phyloP scores from a whole-genome alignment of 1,284 basidiomycete genomes.

The Naganishia liquefaciens region DNA sequence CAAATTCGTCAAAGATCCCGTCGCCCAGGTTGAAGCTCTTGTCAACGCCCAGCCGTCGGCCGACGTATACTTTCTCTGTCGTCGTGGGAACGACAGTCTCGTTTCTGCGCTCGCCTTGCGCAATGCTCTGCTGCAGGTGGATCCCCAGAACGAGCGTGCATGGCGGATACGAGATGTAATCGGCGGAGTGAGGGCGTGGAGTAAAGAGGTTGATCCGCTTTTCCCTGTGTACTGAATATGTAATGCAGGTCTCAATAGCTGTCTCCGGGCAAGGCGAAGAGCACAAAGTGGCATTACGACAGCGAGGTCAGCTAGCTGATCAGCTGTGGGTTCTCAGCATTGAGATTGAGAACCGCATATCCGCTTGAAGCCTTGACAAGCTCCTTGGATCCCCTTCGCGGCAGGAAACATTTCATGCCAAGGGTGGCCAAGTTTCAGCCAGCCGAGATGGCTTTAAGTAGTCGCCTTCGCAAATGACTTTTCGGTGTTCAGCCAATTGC shows the following conservation, averaged over 20 bases:
- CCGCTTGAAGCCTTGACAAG: too few species aligned
- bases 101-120: constrained; percentile 71
- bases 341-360: background rate
- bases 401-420: too few species aligned
- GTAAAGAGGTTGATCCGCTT: constrained; percentile 64
- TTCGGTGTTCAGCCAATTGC: too few species aligned
- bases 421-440: too few species aligned
- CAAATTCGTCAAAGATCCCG: constrained; percentile 41
- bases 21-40: constrained; percentile 1
- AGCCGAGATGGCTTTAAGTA: too few species aligned
- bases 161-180: constrained; percentile 67
- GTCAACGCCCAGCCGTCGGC: background rate
- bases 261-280: too few species aligned
- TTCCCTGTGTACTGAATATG: constrained; percentile 72
- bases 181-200: constrained; percentile 78
- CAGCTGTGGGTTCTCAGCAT: background rate
- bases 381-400: too few species aligned
- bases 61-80: constrained; percentile 69
- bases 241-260: too few species aligned
- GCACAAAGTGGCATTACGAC: background rate
- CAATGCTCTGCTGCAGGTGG: constrained; percentile 38
- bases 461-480: too few species aligned
- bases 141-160: background rate
- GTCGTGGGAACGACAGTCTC: constrained; percentile 91
- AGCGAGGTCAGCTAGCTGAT: too few species aligned